Conservation (phyloP, 2,329 filamentous ascomycete genomes). For the Colletotrichum sp. region DNA sequence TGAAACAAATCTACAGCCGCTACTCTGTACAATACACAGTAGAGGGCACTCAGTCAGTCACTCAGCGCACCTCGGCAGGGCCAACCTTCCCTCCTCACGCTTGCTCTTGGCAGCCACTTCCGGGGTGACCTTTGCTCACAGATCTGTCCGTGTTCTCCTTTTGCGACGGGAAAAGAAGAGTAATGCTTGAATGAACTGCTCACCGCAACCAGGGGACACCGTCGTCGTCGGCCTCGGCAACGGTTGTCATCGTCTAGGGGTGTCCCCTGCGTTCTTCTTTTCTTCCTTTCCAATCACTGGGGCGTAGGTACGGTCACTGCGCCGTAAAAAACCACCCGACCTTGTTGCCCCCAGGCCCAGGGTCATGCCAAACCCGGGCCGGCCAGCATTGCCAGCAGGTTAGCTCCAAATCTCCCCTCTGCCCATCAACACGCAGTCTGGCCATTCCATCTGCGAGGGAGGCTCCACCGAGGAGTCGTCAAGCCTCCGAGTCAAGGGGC, state of each 20-base stretch:
- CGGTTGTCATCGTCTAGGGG: not conserved
- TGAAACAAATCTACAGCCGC: conserved; percentile 16
- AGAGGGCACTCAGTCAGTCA: not conserved
- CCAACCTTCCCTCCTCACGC: not conserved
- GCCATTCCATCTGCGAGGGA: not conserved
- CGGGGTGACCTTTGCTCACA: conserved; percentile 6
- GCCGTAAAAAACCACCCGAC: not conserved
- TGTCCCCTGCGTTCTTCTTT: not conserved
- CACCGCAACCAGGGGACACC: not conserved
- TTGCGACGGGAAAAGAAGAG: not conserved
- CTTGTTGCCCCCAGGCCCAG: not conserved
- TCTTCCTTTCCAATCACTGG: not conserved
- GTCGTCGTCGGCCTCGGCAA: not conserved
- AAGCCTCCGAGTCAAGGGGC: conserved; percentile 4
- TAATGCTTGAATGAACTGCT: conserved; percentile 4
- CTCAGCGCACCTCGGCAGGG: not conserved
- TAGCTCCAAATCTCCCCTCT: not conserved
- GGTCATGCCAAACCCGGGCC: not conserved
- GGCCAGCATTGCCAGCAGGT: not conserved
- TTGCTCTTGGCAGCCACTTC: not conserved
- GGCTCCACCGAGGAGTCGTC: not conserved
- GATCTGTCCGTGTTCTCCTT: conserved; percentile 16
- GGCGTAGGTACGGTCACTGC: not conserved
- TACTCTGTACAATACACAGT: not conserved
- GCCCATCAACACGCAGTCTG: not conserved